phyloP scores from a whole-genome alignment of 208 protist genomes.

The Vickermania ingenoplastis region DNA sequence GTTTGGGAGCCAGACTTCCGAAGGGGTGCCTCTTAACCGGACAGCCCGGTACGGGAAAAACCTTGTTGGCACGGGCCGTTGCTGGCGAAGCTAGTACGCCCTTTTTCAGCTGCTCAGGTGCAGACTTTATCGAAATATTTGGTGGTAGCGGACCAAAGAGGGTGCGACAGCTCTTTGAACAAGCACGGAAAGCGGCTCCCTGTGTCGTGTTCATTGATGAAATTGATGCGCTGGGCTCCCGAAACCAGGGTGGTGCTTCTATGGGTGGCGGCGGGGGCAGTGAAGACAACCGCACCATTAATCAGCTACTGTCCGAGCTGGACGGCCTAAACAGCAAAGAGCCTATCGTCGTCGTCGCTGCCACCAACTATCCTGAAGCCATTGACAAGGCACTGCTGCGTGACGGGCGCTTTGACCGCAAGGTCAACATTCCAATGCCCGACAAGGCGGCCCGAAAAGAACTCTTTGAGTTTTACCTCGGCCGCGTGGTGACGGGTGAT shows the following conservation, averaged over 20 bases:
- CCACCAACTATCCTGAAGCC: conserved; percentile 95
- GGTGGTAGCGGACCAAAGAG: conserved; percentile 93
- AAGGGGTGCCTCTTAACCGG: conserved; percentile 95
- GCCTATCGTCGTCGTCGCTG: conserved; percentile 95
- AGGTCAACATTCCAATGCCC: conserved; percentile 90
- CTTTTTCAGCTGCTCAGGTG: conserved; percentile 94
- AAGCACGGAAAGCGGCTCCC: conserved; percentile 91
- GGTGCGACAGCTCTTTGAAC: conserved; percentile 94
- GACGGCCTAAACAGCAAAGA: conserved; percentile 91
- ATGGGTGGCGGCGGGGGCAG: conserved; percentile 83
- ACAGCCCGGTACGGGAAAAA: conserved; percentile 97
- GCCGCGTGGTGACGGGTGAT: conserved; percentile 80
- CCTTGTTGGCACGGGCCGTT: conserved; percentile 94
- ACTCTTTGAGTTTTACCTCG: conserved; percentile 89
- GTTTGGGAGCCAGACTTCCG: conserved; percentile 95
- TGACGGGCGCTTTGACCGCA: conserved; percentile 89
- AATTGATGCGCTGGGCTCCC: conserved; percentile 97
- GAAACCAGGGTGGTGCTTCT: conserved; percentile 66
- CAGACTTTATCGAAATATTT: conserved; percentile 98
- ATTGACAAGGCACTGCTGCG: conserved; percentile 92
- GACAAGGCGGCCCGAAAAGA: conserved; percentile 75
- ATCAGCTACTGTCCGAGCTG: conserved; percentile 95
- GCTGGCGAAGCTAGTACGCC: conserved; percentile 92
- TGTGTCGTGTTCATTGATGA: conserved; percentile 99
- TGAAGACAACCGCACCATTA: conserved; percentile 94